Conservation (phyloP, 805 yeast genomes). For the Pichia californica region DNA sequence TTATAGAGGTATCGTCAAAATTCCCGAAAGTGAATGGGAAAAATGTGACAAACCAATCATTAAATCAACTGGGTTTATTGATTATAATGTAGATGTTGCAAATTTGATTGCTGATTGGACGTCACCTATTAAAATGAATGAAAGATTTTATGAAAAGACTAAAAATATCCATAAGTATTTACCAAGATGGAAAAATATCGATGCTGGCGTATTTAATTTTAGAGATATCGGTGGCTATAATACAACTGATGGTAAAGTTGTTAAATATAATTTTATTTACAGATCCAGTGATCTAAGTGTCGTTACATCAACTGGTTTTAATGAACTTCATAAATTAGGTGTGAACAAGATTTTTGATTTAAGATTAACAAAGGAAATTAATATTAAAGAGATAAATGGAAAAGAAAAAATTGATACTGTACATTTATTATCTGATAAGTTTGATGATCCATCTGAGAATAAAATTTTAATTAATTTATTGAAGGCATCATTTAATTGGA, state of each 20-base stretch:
- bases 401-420: not conserved
- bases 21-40: constrained; percentile 27
- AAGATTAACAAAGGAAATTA: constrained; percentile 51
- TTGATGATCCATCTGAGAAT: too few species aligned
- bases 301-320: constrained; percentile 45
- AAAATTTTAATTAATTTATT: constrained; percentile 38
- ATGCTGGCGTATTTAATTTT: constrained; percentile 66
- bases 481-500: too few species aligned
- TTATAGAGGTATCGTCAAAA: constrained; percentile 48
- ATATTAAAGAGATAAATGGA: not conserved
- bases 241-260: constrained; percentile 34
- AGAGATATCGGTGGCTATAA: constrained; percentile 80
- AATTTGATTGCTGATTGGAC: constrained; percentile 44
- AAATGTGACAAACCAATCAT: constrained; percentile 26
- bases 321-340: constrained; percentile 35
- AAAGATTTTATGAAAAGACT: constrained; percentile 42
- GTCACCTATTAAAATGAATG: constrained; percentile 35
- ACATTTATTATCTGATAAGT: too few species aligned
- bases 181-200: constrained; percentile 55
- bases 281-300: constrained; percentile 57
- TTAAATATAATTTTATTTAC: constrained; percentile 48
- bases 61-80: constrained; percentile 33
- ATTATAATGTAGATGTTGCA: constrained; percentile 52
- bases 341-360: constrained; percentile 60
- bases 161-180: constrained; percentile 30